A percentile compares a stretch with the other conserved stretches of the same genome.
These are phyloP conservation scores for Lyophyllum decastes DNA, from an alignment of 768 basidiomycete species.

Conservation along the genomic window DNA sequence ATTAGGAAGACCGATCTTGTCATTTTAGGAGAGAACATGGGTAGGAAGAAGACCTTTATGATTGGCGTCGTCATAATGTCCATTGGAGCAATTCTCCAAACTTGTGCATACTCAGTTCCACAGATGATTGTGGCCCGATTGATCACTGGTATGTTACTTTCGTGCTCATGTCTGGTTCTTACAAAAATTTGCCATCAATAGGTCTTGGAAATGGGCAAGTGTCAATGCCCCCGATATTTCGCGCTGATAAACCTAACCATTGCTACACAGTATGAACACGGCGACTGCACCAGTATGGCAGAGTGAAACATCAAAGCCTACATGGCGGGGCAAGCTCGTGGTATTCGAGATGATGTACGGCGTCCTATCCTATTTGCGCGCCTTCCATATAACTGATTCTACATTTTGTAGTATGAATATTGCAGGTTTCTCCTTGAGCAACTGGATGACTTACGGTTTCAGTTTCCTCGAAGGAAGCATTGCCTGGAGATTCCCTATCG, in stretches of 20 bases:
- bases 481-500: constrained; percentile 52
- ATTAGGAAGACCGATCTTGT: background rate
- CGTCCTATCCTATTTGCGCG: background rate
- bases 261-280: constrained; percentile 39
- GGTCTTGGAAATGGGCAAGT: constrained; percentile 47
- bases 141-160: constrained; percentile 38
- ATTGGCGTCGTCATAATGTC: constrained; percentile 54
- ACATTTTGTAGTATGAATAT: constrained; percentile 44
- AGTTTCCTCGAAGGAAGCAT: constrained; percentile 44
- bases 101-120: constrained; percentile 41
- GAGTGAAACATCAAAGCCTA: constrained; percentile 51
- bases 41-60: constrained; percentile 49
- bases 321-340: constrained; percentile 49
- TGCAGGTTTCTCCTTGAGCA: constrained; percentile 50
- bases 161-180: background rate
- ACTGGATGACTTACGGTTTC: constrained; percentile 57
- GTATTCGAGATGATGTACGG: constrained; percentile 51
- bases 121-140: constrained; percentile 52
- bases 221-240: background rate
- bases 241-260: background rate
- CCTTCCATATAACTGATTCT: background rate
- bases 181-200: constrained; percentile 10
- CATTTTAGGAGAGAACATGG: constrained; percentile 37
- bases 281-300: constrained; percentile 55
- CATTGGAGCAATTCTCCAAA: constrained; percentile 52